Conservation (phyloP, 1,284 basidiomycete species). For the Cryptococcus sp. region DNA sequence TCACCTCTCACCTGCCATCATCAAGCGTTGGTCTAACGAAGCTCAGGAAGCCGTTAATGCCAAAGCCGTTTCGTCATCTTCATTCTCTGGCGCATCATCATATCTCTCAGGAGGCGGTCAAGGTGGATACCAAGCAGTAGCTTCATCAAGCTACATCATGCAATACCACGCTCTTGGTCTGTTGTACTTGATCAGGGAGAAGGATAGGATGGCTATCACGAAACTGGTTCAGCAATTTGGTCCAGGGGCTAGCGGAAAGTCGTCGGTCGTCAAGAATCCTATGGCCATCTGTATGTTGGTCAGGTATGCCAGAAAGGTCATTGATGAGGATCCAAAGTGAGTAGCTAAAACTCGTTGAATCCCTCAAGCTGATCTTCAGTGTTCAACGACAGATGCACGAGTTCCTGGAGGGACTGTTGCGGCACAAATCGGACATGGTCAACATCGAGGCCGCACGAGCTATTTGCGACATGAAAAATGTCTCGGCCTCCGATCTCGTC, state of each 20-base stretch:
- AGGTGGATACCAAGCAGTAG: conserved; percentile 67
- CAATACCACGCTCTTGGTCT: conserved; percentile 97
- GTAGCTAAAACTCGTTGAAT: conserved; percentile 33
- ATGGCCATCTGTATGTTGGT: conserved; percentile 99
- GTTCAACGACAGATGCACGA: conserved; percentile 90
- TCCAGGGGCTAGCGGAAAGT: conserved; percentile 68
- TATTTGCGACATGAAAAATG: conserved; percentile 91
- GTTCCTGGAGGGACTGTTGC: conserved; percentile 87
- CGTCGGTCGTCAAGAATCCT: conserved; percentile 82
- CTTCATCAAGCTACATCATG: conserved; percentile 83
- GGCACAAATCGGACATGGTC: conserved; percentile 99
- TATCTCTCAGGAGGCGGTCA: conserved; percentile 42
- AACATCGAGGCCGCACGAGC: conserved; percentile 97
- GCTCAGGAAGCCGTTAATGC: conserved; percentile 93
- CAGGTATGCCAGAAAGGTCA: conserved; percentile 93
- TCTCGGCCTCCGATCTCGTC: conserved; percentile 70
- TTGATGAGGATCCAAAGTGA: conserved; percentile 97
- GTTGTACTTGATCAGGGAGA: conserved; percentile 90
- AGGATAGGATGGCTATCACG: conserved; percentile 97
- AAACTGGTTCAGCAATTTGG: conserved; percentile 99
- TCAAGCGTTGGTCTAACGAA: conserved; percentile 98
- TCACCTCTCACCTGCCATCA: conserved; percentile 87
- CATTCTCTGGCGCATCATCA: conserved; percentile 56
- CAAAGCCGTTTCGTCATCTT: conserved; percentile 64
- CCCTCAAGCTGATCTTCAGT: conserved; percentile 49